Base-by-base conservation (phyloP, 1,139 yeast species). In the Groenewaldozyma auringiensis region DNA sequence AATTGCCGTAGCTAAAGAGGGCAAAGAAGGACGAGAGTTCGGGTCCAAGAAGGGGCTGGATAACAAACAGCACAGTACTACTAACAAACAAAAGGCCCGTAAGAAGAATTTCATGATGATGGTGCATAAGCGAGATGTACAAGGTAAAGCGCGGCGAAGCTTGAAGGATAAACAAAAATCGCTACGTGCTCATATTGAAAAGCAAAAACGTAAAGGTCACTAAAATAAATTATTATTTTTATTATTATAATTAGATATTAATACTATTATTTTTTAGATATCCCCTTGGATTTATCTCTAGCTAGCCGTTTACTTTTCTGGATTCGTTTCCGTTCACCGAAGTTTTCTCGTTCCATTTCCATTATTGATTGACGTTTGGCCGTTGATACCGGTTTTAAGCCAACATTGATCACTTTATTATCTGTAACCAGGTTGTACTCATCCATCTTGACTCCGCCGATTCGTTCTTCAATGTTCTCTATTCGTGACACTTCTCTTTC, bases 21-120 rank as follows among this genome's bases (percentile, higher is more conserved):
- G 97, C 48, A 81, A 88, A 64, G 96, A 88, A 60, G 98, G 81
- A 50, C 78, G 96, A 63, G 95, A 84, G 48, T 89, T 81, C 59
- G 96, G 96, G 29, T 83, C 95, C 16, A 79, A 81, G 63, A 83
- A 79, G 69, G 95, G 95, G 58, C 59, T 57, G 37, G 63, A 59
- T 14, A 92, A 82, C 40, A 72, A 70, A 50, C 76, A 81, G 32
- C 95, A 83, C 61, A 85, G 96, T 38, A 89, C 97, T 17, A 94
- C 99, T 14, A 92, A 92, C 67, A 81, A 79, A 67, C 96, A 94
- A 67, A 92, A 92, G 78, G 94, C 89, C 18, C 78, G 97, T 65
- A 87, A 87, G 88, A 92, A 92, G 95, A 94, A 92, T 69, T 92
- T 88, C 64, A 92, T 94, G 63, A 92, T 92, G 99, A 85, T 85